These are phyloP conservation scores for Leccinum aurantiacum DNA, from an alignment of 768 basidiomycete genomes.

Conservation along the genomic window DNA sequence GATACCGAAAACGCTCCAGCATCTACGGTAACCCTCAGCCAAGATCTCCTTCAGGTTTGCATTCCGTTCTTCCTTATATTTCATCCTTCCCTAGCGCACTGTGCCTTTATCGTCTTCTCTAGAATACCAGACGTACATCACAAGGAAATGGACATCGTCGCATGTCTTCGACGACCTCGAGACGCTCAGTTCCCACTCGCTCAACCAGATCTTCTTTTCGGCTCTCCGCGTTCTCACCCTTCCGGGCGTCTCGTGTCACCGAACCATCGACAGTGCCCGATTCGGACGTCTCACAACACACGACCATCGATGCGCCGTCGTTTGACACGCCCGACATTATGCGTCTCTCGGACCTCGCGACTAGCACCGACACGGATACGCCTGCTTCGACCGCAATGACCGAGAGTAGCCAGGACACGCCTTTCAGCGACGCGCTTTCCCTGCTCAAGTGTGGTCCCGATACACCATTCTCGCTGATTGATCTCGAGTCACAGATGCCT, in stretches of 20 bases:
- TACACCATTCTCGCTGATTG: constrained; percentile 9
- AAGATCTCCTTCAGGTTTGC: constrained; percentile 32
- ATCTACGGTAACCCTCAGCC: constrained; percentile 25
- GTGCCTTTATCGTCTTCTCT: background rate
- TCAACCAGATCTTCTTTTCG: constrained; percentile 20
- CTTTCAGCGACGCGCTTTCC: constrained; percentile 21
- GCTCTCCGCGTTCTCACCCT: constrained; percentile 23
- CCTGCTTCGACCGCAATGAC: constrained; percentile 16
- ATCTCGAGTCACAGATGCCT: constrained; percentile 6
- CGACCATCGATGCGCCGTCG: background rate
- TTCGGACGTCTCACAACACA: constrained; percentile 2
- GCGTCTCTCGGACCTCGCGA: constrained; percentile 21
- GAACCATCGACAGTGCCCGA: background rate
- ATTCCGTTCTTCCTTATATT: background rate
- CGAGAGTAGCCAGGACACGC: constrained; percentile 8
- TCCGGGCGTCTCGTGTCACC: background rate
- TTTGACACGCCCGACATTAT: constrained; percentile 15
- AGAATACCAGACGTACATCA: constrained; percentile 25
- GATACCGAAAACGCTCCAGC: constrained; percentile 6
- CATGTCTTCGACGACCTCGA: constrained; percentile 22
- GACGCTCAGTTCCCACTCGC: constrained; percentile 13
- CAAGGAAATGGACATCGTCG: constrained; percentile 21
- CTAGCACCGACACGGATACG: constrained; percentile 3
- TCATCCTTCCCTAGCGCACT: background rate
- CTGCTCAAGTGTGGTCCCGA: constrained; percentile 19